Conservation (phyloP, 345 rosid genomes). For the Gossypium sturtianum region DNA sequence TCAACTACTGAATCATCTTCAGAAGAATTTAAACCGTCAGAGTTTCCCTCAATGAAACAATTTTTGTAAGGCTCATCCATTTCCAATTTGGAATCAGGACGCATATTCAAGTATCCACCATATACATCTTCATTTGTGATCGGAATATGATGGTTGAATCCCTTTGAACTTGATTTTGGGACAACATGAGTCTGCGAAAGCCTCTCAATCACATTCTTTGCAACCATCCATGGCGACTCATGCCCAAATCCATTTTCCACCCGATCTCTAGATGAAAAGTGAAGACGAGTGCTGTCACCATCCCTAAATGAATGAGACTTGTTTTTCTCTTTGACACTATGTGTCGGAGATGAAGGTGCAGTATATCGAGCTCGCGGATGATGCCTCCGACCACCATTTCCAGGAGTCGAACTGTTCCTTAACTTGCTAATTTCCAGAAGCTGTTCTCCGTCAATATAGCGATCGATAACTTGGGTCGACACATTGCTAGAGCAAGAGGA, state of each 20-base stretch:
- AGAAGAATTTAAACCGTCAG: slow-evolving; percentile 23
- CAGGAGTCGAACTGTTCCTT: slow-evolving; percentile 37
- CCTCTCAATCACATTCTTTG: slow-evolving; percentile 80
- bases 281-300: slow-evolving; percentile 36
- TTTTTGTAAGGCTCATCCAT: slow-evolving; percentile 8
- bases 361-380: slow-evolving; percentile 60
- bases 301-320: slow-evolving; percentile 77
- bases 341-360: slow-evolving; percentile 65
- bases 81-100: slow-evolving; percentile 3
- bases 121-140: slow-evolving; percentile 75
- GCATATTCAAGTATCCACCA: slow-evolving; percentile 40
- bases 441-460: slow-evolving; percentile 90
- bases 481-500: slow-evolving; percentile 63
- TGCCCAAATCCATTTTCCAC: slow-evolving; percentile 55
- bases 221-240: slow-evolving; percentile 75
- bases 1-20: slow-evolving; percentile 44
- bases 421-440: slow-evolving; percentile 48
- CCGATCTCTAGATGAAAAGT: slow-evolving; percentile 53
- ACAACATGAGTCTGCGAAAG: slow-evolving; percentile 53
- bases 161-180: slow-evolving; percentile 43
- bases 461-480: slow-evolving; percentile 74
- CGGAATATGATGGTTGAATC: slow-evolving; percentile 40
- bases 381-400: slow-evolving; percentile 41
- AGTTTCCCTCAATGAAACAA: slow-evolving; percentile 21
- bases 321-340: slow-evolving; percentile 34